These are phyloP conservation scores for Coffea eugenioides DNA, from an alignment of 257 asterid species.

Conservation along the genomic window DNA sequence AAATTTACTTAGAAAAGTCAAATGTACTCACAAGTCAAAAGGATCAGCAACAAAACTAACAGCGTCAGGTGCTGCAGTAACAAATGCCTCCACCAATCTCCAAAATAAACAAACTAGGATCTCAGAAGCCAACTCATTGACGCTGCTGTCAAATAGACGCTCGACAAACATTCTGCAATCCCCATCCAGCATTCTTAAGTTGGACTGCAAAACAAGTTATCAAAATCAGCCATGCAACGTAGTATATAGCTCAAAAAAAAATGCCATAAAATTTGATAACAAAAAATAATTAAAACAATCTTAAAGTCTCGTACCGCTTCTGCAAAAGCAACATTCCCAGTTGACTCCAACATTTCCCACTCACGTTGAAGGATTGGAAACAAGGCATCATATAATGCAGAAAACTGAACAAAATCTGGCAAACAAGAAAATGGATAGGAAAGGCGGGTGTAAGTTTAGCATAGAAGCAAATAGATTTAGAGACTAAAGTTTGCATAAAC, in stretches of 20 bases:
- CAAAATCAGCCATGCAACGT: slow-evolving; percentile 12
- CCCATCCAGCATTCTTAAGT: slow-evolving; percentile 39
- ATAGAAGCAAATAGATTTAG: background rate
- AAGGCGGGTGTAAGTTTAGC: background rate
- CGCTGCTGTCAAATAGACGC: slow-evolving; percentile 37
- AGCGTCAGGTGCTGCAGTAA: slow-evolving; percentile 41
- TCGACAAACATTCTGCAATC: slow-evolving; percentile 55
- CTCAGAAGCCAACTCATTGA: slow-evolving; percentile 52
- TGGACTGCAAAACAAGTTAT: slow-evolving; percentile 40
- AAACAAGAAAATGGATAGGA: slow-evolving; percentile 9
- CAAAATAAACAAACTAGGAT: slow-evolving; percentile 59
- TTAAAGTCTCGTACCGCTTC: slow-evolving; percentile 43
- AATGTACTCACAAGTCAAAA: slow-evolving; percentile 9
- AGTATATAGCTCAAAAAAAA: slow-evolving; percentile 1
- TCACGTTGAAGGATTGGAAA: slow-evolving; percentile 60
- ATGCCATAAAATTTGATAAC: background rate
- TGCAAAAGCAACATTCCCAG: slow-evolving; percentile 29
- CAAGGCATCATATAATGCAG: slow-evolving; percentile 45
- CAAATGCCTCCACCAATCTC: slow-evolving; percentile 62
- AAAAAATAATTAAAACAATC: background rate
- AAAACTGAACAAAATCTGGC: slow-evolving; percentile 46
- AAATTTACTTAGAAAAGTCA: slow-evolving; percentile 1
- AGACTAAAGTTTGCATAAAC: background rate
- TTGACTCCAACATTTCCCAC: slow-evolving; percentile 60
- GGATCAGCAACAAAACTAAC: slow-evolving; percentile 47